Base-by-base conservation (phyloP, 1,139 yeast species). In the Saccharomycopsis hybrid region DNA sequence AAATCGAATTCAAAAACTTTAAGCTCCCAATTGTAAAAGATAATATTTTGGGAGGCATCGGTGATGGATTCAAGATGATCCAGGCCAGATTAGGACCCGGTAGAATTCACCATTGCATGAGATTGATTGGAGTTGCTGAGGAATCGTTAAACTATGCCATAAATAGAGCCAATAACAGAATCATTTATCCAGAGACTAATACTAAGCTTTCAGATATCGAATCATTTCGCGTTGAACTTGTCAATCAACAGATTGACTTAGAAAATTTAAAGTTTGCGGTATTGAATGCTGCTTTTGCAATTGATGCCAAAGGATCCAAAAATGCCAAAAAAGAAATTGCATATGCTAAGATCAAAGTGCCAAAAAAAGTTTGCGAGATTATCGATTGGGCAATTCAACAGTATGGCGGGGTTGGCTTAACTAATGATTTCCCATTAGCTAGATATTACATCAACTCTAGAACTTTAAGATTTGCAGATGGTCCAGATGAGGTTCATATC, bases 1-100 rank as follows among this genome's bases (percentile, higher is more conserved):
- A 82, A 62, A 71, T 82, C 56, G 68, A 66, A 47, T 82, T 82
- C 62, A 65, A 70, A 41, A 66, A 77, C 60, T 76, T 71, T 57
- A 78, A 73, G 54, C 72, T 81, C 8, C 74, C 80, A 3, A 69
- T 65, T 67, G 64, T 65, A 5, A 35, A 38, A 13, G 51, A 51
- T 31, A 51, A 51, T 39, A 62, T 75, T 25, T 65, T 78, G 58
- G 77, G 77, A 11, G 67, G 68, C 39, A 72, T 70, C 43, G 86
- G 87, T 41, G 73, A 75, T 54, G 89, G 88, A 1, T 82, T 82
- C 61, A 83, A 78, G 57, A 72, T 82, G 58, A 78, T 82, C 58
- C 88, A 82, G 65, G 80, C 85, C 35, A 72, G 88, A 53, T 69
- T 82, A 50, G 87, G 87, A 1, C 86, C 88, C 1, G 88, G 88